These are phyloP conservation scores for Candida neerlandica DNA, from an alignment of 1,139 yeast genomes.

Conservation along the genomic window DNA sequence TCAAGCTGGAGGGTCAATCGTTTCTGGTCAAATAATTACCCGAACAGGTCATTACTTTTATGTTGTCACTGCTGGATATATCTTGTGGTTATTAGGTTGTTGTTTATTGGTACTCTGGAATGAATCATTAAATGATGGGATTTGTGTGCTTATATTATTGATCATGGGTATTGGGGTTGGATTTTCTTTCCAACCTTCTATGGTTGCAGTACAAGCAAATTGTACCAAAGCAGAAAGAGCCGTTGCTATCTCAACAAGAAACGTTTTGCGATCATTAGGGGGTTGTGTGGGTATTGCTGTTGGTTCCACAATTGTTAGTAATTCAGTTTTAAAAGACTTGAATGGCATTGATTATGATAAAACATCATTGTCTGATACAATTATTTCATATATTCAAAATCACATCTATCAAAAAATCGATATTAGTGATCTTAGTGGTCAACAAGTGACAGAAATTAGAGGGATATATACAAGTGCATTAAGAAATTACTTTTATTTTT, in stretches of 20 bases:
- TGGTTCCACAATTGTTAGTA: constrained; percentile 28
- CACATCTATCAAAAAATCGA: constrained; percentile 24
- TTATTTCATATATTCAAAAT: constrained; percentile 20
- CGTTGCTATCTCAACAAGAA: constrained; percentile 56
- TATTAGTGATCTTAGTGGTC: constrained; percentile 17
- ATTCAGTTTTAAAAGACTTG: constrained; percentile 20
- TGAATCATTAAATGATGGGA: constrained; percentile 31
- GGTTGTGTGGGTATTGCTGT: constrained; percentile 46
- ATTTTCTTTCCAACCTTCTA: constrained; percentile 37
- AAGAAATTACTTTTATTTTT: constrained; percentile 40
- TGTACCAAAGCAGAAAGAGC: constrained; percentile 54
- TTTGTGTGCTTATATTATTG: constrained; percentile 35
- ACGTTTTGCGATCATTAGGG: constrained; percentile 55
- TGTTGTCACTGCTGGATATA: constrained; percentile 45
- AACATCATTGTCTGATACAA: constrained; percentile 16
- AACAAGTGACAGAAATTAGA: constrained; percentile 27
- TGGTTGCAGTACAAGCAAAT: constrained; percentile 59
- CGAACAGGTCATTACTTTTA: constrained; percentile 44
- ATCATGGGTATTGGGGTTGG: constrained; percentile 50
- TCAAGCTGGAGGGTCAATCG: constrained; percentile 42
- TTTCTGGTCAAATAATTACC: constrained; percentile 48
- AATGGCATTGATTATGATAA: neutral
- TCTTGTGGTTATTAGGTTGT: constrained; percentile 44
- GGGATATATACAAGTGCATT: constrained; percentile 37
- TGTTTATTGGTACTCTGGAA: constrained; percentile 41